Percentiles rank a stretch among this genome's conserved stretches.
Conservation (phyloP, 1,284 basidiomycete species). For the Irpex sp. region DNA sequence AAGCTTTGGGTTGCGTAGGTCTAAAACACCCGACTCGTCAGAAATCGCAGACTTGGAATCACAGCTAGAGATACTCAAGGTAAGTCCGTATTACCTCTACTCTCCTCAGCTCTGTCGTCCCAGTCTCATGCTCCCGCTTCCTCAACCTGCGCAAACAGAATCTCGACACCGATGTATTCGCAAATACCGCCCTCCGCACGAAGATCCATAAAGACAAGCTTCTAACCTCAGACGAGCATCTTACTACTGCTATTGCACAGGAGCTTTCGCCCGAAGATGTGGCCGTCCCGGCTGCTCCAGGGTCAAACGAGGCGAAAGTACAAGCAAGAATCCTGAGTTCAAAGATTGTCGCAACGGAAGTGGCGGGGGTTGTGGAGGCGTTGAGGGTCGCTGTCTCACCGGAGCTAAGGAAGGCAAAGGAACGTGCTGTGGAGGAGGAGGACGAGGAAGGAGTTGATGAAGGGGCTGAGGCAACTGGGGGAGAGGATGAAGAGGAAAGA, state of each 20-base stretch:
- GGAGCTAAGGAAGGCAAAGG: slow-evolving; percentile 20
- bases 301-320: slow-evolving; percentile 55
- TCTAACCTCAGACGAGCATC: slow-evolving; percentile 42
- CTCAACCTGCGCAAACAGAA: slow-evolving; percentile 37
- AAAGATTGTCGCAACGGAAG: slow-evolving; percentile 65
- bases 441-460: slow-evolving; percentile 7
- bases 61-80: slow-evolving; percentile 71
- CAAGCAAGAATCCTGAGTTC: slow-evolving; percentile 76
- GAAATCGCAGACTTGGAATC: slow-evolving; percentile 55
- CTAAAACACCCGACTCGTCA: slow-evolving; percentile 34
- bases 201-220: slow-evolving; percentile 75
- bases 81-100: slow-evolving; percentile 24
- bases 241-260: slow-evolving; percentile 41
- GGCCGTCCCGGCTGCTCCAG: slow-evolving; percentile 30
- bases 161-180: slow-evolving; percentile 56
- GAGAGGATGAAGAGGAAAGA: neutral
- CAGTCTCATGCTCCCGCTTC: neutral
- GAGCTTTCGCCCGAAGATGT: slow-evolving; percentile 34
- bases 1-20: slow-evolving; percentile 27
- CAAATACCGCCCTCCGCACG: slow-evolving; percentile 57
- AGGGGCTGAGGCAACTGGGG: slow-evolving; percentile 5
- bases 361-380: slow-evolving; percentile 49
- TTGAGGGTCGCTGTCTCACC: slow-evolving; percentile 44
- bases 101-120: neutral
- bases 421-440: slow-evolving; percentile 14